phyloP scores from a whole-genome alignment of 306 rosid species.

The Medicago truncatula region MtrunA17r5.0-ANR NC_053043.1:47340001-47340500 shows the following conservation, averaged over 20 bases:
- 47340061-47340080: not conserved
- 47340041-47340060: not conserved
- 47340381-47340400: slow-evolving; percentile 84
- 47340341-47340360: slow-evolving; percentile 49
- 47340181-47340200: not conserved
- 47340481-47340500: slow-evolving; percentile 73
- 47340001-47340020: not conserved
- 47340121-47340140: not conserved
- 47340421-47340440: slow-evolving; percentile 63
- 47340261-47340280: slow-evolving; percentile 51
- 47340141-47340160: too few species aligned
- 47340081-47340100: not conserved
- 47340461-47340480: slow-evolving; percentile 46
- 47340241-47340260: slow-evolving; percentile 44
- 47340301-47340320: slow-evolving; percentile 54
- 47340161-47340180: not conserved
- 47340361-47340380: slow-evolving; percentile 70
- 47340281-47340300: slow-evolving; percentile 55
- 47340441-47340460: slow-evolving; percentile 21
- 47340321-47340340: too few species aligned
- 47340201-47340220: not conserved
- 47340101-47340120: not conserved
- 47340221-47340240: not conserved
- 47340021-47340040: too few species aligned
- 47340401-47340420: slow-evolving; percentile 61